Conservation (phyloP, 208 protist species). For the Sergeia podlipaevii region DNA sequence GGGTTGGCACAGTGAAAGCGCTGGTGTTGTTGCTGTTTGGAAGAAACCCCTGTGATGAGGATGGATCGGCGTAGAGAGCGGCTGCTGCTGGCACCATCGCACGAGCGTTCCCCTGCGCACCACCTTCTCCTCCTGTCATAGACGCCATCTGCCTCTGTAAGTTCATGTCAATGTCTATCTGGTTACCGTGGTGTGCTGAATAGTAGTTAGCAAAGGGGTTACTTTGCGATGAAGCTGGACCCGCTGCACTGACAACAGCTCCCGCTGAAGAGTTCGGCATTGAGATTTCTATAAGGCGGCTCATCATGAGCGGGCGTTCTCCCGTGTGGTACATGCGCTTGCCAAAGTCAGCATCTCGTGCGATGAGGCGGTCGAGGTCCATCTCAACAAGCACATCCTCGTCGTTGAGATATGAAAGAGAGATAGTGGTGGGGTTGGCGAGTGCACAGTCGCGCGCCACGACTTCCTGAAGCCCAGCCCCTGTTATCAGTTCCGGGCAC, state of each 20-base stretch:
- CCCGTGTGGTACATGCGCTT: slow-evolving; percentile 45
- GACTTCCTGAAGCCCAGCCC: slow-evolving; percentile 13
- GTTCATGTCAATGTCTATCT: not conserved
- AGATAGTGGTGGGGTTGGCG: slow-evolving; percentile 14
- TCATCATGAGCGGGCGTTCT: slow-evolving; percentile 42
- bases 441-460: slow-evolving; percentile 20
- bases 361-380: slow-evolving; percentile 50
- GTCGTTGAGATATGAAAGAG: slow-evolving; percentile 29
- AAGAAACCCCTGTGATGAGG: not conserved
- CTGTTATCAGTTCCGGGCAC: slow-evolving; percentile 17
- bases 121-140: not conserved
- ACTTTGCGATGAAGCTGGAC: no score
- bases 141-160: not conserved
- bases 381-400: slow-evolving; percentile 25
- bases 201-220: no score
- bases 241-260: no score
- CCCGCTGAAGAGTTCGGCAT: slow-evolving; percentile 7
- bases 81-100: no score
- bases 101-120: no score
- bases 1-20: slow-evolving; percentile 18
- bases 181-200: no score
- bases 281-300: slow-evolving; percentile 7
- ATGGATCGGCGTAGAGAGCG: not conserved
- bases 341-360: slow-evolving; percentile 32
- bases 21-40: not conserved